Evolutionary conservation across 768 basidiomycete genomes (phyloP).

Genomic region (Botryobasidium botryosum): DNA sequence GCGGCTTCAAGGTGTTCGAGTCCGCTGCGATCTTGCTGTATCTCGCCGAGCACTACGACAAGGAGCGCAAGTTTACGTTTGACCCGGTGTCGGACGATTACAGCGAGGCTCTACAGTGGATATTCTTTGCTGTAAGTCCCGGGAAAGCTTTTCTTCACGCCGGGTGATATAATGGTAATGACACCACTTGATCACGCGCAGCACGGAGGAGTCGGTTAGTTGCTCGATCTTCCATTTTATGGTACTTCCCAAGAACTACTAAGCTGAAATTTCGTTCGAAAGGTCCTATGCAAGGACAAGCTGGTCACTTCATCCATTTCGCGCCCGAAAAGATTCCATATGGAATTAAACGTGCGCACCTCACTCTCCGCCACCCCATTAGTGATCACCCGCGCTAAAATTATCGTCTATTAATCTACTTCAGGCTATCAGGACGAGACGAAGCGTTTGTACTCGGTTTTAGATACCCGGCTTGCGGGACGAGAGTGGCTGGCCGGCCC

Average conservation of each 20-base stretch:
- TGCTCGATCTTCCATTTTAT: no score
- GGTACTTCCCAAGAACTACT: no score
- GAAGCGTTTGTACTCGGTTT: slow-evolving; percentile 60
- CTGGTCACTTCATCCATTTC: slow-evolving; percentile 50
- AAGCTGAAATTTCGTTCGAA: no score
- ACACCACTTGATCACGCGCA: no score
- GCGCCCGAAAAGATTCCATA: slow-evolving; percentile 41
- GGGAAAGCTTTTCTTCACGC: no score
- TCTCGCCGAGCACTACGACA: slow-evolving; percentile 66
- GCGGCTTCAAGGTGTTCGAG: slow-evolving; percentile 49
- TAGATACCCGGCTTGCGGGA: slow-evolving; percentile 51
- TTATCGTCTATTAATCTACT: not conserved
- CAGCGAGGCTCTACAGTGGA: slow-evolving; percentile 68
- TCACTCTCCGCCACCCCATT: not conserved
- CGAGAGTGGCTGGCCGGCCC: slow-evolving; percentile 71
- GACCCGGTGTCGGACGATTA: slow-evolving; percentile 48
- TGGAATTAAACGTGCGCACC: slow-evolving; percentile 15
- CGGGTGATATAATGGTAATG: no score
- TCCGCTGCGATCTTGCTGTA: slow-evolving; percentile 62
- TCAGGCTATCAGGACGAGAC: slow-evolving; percentile 58
- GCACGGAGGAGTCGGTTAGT: slow-evolving; percentile 71
- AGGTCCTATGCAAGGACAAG: slow-evolving; percentile 21
- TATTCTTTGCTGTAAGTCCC: slow-evolving; percentile 46
- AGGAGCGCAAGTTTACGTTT: slow-evolving; percentile 49
- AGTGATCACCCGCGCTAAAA: not conserved